Conservation (phyloP, 1,284 basidiomycete genomes). For the Sanghuangporus weigelae region DNA sequence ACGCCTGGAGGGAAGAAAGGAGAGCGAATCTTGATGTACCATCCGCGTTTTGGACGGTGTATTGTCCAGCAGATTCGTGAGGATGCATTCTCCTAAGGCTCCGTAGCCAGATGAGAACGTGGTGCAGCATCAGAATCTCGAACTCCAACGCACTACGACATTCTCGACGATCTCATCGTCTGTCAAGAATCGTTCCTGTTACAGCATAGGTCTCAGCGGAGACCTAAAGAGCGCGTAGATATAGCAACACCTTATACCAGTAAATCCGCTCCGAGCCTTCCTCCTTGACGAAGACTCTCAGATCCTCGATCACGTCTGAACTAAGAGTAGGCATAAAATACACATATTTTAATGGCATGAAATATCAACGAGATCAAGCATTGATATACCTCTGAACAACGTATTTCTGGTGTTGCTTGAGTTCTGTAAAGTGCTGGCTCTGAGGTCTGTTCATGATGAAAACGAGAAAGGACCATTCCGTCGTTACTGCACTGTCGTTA, state of each 20-base stretch:
- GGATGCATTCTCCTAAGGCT: constrained; percentile 54
- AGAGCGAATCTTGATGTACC: constrained; percentile 71
- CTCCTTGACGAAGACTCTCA: constrained; percentile 57
- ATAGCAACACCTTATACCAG: constrained; percentile 62
- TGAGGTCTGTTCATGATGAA: constrained; percentile 3
- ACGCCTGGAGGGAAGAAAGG: constrained; percentile 59
- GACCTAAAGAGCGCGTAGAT: not conserved
- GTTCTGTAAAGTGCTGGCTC: constrained; percentile 11
- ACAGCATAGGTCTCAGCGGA: not conserved
- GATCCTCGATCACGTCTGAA: constrained; percentile 69
- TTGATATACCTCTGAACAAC: constrained; percentile 29
- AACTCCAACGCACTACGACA: constrained; percentile 47
- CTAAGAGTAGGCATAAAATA: constrained; percentile 29
- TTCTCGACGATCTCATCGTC: constrained; percentile 73
- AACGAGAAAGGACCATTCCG: not conserved
- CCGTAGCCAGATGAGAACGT: not conserved
- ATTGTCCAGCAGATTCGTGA: constrained; percentile 65
- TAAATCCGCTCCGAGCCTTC: constrained; percentile 54
- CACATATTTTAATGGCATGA: not conserved
- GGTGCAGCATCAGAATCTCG: constrained; percentile 3
- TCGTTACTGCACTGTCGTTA: not conserved
- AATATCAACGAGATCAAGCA: not conserved
- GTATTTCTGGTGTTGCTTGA: constrained; percentile 20
- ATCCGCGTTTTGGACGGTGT: constrained; percentile 69
- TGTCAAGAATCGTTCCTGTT: constrained; percentile 64